Evolutionary conservation across 805 yeast species (phyloP).

Genomic region (Schwanniomyces yamadae): DNA sequence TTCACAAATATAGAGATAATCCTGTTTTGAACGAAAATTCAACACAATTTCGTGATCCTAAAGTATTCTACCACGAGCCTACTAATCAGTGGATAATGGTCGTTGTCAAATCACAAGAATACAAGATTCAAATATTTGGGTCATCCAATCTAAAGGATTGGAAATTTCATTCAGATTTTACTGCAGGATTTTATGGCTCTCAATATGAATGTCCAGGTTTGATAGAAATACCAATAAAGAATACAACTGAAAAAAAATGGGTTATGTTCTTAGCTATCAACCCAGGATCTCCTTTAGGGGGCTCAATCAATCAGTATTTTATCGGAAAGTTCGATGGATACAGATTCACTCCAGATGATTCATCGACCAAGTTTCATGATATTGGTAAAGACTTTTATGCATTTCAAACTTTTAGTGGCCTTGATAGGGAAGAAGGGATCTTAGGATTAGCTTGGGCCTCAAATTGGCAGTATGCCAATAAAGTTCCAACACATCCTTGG

Average conservation of each 20-base stretch:
- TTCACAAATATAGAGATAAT: constrained; percentile 24
- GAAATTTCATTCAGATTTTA: constrained; percentile 24
- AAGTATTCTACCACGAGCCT: constrained; percentile 32
- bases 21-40: constrained; percentile 30
- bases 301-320: constrained; percentile 39
- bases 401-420: constrained; percentile 33
- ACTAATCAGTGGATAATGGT: constrained; percentile 29
- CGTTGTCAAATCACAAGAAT: constrained; percentile 27
- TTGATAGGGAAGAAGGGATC: constrained; percentile 19
- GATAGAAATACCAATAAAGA: constrained; percentile 25
- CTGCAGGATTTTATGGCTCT: constrained; percentile 29
- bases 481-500: constrained; percentile 36
- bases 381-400: constrained; percentile 41
- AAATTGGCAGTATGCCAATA: constrained; percentile 40
- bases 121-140: constrained; percentile 23
- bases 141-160: constrained; percentile 24
- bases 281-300: constrained; percentile 44
- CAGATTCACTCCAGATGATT: constrained; percentile 28
- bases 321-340: constrained; percentile 42
- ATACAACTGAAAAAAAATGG: constrained; percentile 24
- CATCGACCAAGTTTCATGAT: constrained; percentile 26
- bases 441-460: constrained; percentile 44
- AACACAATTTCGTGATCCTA: constrained; percentile 34
- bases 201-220: constrained; percentile 45
- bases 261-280: constrained; percentile 38